Evolutionary conservation across 2,329 filamentous ascomycete species (phyloP), one percentile per base, ranked within the genome.

Genomic region (Lachnellula suecica): DNA sequence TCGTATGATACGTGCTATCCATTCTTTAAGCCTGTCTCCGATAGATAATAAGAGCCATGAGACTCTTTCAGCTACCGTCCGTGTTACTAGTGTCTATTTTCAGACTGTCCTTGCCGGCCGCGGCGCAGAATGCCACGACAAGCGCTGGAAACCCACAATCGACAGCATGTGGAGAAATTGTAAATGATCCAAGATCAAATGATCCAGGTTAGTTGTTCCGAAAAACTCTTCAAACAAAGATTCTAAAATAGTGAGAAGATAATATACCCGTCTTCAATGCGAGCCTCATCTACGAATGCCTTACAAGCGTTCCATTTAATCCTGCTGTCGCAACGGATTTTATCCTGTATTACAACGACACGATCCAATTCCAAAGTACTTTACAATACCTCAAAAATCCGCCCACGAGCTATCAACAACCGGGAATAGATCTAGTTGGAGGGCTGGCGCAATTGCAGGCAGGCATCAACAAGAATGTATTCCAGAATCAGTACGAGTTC

Each of bases 401-500:
- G 1, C 81, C 81, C 0, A 46, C 69, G 19, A 71, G 70, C 4
- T 84, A 82, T 63, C 68, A 69, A 43, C 71, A 79, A 48, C 73
- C 76, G 0, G 60, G 70, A 2, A 69, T 74, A 4, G 80, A 84
- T 57, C 67, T 83, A 10, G 50, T 76, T 13, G 72, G 58, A 6
- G 70, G 68, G 0, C 63, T 83, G 1, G 68, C 74, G 42, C 59
- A 63, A 5, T 76, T 83, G 46, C 66, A 71, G 43, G 51, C 63
- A 11, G 74, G 71, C 2, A 72, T 74, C 13, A 54, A 63, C 6
- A 64, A 64, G 6, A 72, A 72, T 2, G 64, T 64, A 3, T 83
- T 75, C 57, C 62, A 66, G 3, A 78, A 73, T 62, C 77, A 84
- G 58, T 82, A 77, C 63, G 75, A 81, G 9, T 82, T 83, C 57